phyloP scores from a whole-genome alignment of 345 rosid genomes.

The Gossypium stocksii region DNA sequence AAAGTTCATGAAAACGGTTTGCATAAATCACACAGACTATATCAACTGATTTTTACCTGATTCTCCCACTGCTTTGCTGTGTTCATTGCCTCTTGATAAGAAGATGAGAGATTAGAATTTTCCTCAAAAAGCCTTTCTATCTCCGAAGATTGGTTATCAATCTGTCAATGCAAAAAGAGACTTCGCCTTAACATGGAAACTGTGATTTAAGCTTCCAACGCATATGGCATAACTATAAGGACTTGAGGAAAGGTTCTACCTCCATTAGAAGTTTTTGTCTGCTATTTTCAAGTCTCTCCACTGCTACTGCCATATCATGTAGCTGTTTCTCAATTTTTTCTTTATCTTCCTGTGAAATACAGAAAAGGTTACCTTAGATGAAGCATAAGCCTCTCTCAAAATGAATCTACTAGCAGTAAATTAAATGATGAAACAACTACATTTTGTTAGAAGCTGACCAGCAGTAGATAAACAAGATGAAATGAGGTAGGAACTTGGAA shows the following conservation, averaged over 20 bases:
- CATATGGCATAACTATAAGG: constrained; percentile 6
- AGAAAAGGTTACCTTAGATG: background rate
- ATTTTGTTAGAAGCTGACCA: background rate
- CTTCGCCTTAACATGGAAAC: constrained; percentile 13
- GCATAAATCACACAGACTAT: constrained; percentile 4
- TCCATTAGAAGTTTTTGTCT: constrained; percentile 94
- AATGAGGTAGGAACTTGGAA: background rate
- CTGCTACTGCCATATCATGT: constrained; percentile 89
- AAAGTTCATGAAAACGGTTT: background rate
- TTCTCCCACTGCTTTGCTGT: constrained; percentile 78
- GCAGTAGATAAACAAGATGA: constrained; percentile 1
- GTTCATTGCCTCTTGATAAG: constrained; percentile 65
- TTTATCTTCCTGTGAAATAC: constrained; percentile 58
- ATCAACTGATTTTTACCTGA: constrained; percentile 32
- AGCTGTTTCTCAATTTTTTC: constrained; percentile 85
- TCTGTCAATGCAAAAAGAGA: constrained; percentile 38
- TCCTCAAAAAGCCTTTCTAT: constrained; percentile 93
- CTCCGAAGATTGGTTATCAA: constrained; percentile 95
- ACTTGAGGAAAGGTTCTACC: constrained; percentile 36
- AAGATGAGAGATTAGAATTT: constrained; percentile 60
- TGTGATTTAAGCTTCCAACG: constrained; percentile 8
- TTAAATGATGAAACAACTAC: background rate
- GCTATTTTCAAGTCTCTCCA: constrained; percentile 90
- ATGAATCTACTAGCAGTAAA: background rate
- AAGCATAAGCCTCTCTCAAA: background rate